Evolutionary conservation across 2,329 filamentous ascomycete species (phyloP).

Genomic region (Rachicladosporium sp.): DNA sequence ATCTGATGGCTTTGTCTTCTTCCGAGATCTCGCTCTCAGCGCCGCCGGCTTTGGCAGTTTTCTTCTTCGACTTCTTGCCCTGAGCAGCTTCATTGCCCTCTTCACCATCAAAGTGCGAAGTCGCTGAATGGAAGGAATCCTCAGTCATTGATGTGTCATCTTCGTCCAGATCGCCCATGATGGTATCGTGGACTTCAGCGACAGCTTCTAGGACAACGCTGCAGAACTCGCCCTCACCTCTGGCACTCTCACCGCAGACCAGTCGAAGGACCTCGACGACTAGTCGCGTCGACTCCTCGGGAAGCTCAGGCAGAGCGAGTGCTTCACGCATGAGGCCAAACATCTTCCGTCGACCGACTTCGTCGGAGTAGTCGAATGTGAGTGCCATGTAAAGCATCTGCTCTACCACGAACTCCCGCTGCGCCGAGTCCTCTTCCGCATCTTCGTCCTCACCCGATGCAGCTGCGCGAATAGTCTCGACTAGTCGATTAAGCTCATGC

Average conservation of each 20-base stretch:
- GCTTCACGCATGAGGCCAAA: constrained; percentile 79
- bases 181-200: constrained; percentile 90
- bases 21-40: constrained; percentile 45
- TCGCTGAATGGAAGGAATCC: constrained; percentile 88
- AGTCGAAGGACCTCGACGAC: constrained; percentile 69
- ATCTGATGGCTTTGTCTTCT: constrained; percentile 64
- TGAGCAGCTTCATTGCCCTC: constrained; percentile 33
- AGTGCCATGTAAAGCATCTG: constrained; percentile 86
- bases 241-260: constrained; percentile 63
- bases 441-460: constrained; percentile 48
- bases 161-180: constrained; percentile 55
- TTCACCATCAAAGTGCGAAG: constrained; percentile 66
- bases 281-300: constrained; percentile 85
- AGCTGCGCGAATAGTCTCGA: constrained; percentile 50
- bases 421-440: constrained; percentile 67
- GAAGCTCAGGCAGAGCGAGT: constrained; percentile 72
- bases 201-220: constrained; percentile 83
- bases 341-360: constrained; percentile 91
- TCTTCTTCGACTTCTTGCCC: constrained; percentile 27
- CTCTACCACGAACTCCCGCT: constrained; percentile 91
- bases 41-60: constrained; percentile 47
- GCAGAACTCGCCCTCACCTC: constrained; percentile 72
- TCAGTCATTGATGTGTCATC: constrained; percentile 37
- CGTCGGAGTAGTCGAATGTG: constrained; percentile 93
- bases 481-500: constrained; percentile 59